Conservation (phyloP, 2,329 filamentous ascomycete genomes). For the Paecilomyces niveus region DNA sequence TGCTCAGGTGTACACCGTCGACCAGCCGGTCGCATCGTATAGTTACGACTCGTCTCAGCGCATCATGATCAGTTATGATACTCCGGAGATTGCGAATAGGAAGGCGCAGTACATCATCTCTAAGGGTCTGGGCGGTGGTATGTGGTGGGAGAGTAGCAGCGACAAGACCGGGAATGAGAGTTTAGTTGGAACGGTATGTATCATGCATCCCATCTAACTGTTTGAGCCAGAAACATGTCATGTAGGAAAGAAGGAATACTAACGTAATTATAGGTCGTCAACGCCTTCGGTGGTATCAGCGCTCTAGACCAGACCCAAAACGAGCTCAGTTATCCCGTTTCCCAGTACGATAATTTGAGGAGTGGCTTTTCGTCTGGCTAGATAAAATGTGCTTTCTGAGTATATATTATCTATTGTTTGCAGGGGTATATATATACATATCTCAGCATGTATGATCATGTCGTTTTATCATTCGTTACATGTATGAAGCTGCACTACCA, state of each 20-base stretch:
- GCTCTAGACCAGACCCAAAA: conserved; percentile 43
- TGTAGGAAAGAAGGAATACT: neutral
- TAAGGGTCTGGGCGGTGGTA: conserved; percentile 70
- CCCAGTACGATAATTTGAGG: conserved; percentile 48
- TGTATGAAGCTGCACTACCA: too few species aligned
- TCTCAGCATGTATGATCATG: neutral
- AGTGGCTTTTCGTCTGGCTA: conserved; percentile 17
- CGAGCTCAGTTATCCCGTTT: conserved; percentile 44
- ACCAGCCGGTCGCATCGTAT: conserved; percentile 55
- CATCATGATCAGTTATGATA: conserved; percentile 69
- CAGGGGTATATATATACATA: neutral
- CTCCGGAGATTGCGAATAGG: conserved; percentile 56
- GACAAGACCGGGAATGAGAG: conserved; percentile 61
- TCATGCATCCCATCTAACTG: neutral
- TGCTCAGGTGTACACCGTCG: conserved; percentile 54
- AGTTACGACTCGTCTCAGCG: conserved; percentile 56
- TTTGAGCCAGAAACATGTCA: neutral
- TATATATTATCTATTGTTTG: neutral
- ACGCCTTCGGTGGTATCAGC: conserved; percentile 21
- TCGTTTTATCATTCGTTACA: neutral
- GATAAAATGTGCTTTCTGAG: neutral
- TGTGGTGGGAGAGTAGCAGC: conserved; percentile 92
- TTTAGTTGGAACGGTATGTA: conserved; percentile 53
- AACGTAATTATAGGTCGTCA: conserved; percentile 20
- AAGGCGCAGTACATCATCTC: conserved; percentile 68